Percentiles rank a stretch among this genome's conserved stretches.
phyloP scores from a whole-genome alignment of 176 grass and related monocot species.

The Juncus inflexus region DNA sequence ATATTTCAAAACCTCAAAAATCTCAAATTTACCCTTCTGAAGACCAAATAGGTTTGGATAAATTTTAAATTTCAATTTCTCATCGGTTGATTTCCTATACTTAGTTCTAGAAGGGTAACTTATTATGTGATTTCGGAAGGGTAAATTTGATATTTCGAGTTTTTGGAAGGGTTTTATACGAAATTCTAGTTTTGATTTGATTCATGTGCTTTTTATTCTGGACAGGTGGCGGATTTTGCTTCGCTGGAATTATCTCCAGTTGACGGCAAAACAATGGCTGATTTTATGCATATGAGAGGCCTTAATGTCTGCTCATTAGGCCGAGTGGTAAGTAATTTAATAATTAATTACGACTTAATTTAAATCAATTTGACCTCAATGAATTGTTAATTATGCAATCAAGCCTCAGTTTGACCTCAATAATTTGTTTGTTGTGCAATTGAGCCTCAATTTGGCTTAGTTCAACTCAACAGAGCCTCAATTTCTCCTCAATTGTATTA shows the following conservation, averaged over 20 bases:
- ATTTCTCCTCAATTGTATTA: background rate
- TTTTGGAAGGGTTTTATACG: background rate
- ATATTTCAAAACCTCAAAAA: too few species aligned
- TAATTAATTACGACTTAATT: slow-evolving; percentile 12
- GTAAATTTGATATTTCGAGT: too few species aligned
- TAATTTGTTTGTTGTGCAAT: background rate
- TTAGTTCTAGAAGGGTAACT: slow-evolving; percentile 12
- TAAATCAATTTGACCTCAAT: slow-evolving; percentile 16
- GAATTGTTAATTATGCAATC: background rate
- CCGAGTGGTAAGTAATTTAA: slow-evolving; percentile 50
- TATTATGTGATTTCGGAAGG: slow-evolving; percentile 1
- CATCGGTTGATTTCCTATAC: background rate
- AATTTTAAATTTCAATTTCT: too few species aligned
- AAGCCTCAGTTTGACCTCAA: background rate
- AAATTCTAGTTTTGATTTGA: background rate
- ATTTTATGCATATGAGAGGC: slow-evolving; percentile 99
- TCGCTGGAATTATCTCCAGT: slow-evolving; percentile 99
- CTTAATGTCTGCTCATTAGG: slow-evolving; percentile 93
- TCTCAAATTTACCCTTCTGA: too few species aligned
- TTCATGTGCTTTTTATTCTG: background rate
- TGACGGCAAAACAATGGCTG: slow-evolving; percentile 93
- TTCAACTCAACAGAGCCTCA: too few species aligned
- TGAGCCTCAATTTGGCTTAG: too few species aligned
- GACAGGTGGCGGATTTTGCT: slow-evolving; percentile 95
- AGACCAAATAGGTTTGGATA: too few species aligned